phyloP scores from a whole-genome alignment of 2,329 filamentous ascomycete species.

The Colletotrichum navitas region DNA sequence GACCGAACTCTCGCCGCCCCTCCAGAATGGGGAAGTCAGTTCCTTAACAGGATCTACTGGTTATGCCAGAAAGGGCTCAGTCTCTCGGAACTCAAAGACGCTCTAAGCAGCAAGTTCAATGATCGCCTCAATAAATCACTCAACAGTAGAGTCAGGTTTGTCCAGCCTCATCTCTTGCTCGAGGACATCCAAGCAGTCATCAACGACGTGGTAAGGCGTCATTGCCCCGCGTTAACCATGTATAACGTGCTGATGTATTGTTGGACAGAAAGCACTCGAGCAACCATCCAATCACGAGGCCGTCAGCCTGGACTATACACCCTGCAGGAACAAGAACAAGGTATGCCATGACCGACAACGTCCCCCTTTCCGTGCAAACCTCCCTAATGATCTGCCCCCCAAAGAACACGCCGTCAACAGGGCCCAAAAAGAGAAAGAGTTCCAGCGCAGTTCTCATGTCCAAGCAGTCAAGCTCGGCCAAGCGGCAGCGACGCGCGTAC shows the following conservation, averaged over 20 bases:
- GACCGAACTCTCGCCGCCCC: too few species aligned
- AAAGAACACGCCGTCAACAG: background rate
- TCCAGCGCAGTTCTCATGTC: background rate
- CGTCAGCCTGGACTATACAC: background rate
- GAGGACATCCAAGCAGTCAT: background rate
- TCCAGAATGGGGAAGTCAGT: background rate
- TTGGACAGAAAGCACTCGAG: background rate
- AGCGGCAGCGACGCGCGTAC: background rate
- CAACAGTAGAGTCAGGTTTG: background rate
- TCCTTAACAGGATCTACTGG: background rate
- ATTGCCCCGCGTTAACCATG: background rate
- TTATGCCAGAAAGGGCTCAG: background rate
- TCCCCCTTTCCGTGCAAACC: background rate
- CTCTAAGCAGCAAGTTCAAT: background rate
- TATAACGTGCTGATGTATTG: background rate
- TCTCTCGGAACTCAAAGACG: background rate
- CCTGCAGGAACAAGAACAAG: background rate
- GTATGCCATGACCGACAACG: background rate
- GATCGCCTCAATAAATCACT: background rate
- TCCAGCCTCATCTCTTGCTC: background rate
- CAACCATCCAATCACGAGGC: background rate
- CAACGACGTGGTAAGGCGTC: background rate
- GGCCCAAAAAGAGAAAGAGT: background rate
- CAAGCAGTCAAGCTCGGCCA: background rate
- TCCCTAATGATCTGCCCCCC: background rate